phyloP scores from a whole-genome alignment of 2,329 filamentous ascomycete genomes.

The Ophiostoma fasciatum region DNA sequence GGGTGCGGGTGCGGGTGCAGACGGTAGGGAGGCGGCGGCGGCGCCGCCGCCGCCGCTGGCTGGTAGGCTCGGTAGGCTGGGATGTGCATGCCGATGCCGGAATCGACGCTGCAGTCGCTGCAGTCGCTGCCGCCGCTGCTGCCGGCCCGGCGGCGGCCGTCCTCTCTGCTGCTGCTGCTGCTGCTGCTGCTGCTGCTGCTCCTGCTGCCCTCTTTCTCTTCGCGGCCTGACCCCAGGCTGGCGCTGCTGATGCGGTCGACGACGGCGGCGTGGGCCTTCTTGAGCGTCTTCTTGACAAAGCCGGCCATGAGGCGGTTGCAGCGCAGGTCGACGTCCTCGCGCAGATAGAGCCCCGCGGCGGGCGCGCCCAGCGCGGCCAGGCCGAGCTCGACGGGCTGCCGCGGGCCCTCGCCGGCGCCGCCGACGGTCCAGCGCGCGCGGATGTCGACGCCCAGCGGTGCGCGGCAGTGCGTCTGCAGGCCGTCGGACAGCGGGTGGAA shows the following conservation, averaged over 20 bases:
- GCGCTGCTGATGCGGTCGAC: conserved; percentile 34
- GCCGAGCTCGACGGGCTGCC: conserved; percentile 50
- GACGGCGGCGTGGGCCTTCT: conserved; percentile 56
- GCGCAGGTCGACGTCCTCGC: conserved; percentile 73
- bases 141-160: too few species aligned
- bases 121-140: too few species aligned
- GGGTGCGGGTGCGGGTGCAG: too few species aligned
- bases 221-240: neutral
- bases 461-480: conserved; percentile 70
- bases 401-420: conserved; percentile 52
- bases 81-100: too few species aligned
- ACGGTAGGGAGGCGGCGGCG: too few species aligned
- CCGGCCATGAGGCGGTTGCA: conserved; percentile 62
- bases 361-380: conserved; percentile 41
- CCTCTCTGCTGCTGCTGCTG: neutral
- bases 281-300: conserved; percentile 73
- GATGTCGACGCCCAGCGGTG: conserved; percentile 68
- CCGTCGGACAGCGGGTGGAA: conserved; percentile 63
- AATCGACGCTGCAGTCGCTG: too few species aligned
- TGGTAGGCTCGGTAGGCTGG: too few species aligned
- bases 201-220: too few species aligned
- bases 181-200: neutral
- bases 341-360: conserved; percentile 55
- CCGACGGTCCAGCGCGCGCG: conserved; percentile 63
- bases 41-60: too few species aligned